A percentile compares a stretch with the other conserved stretches of the same genome.
Evolutionary conservation across 805 yeast genomes (phyloP).

Genomic region (Ogataea siamensis): DNA sequence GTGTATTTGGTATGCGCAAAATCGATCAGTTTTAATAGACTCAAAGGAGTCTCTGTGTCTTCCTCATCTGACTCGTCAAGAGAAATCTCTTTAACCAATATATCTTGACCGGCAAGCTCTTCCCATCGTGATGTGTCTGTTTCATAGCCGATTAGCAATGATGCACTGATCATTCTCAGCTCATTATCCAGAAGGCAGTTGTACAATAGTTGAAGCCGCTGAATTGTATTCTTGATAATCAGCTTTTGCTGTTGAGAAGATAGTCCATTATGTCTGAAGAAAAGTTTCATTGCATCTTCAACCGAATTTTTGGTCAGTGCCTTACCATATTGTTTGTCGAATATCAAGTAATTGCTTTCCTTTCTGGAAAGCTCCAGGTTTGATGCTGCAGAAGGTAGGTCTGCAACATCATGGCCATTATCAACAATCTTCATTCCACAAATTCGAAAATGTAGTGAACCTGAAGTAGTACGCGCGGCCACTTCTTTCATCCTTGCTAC

Average conservation of each 20-base stretch:
- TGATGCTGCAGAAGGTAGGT: no score
- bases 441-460: slow-evolving; percentile 68
- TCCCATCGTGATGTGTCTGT: slow-evolving; percentile 59
- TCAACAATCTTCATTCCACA: slow-evolving; percentile 76
- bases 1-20: slow-evolving; percentile 80
- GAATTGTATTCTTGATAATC: slow-evolving; percentile 45
- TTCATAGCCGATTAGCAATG: slow-evolving; percentile 73
- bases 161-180: slow-evolving; percentile 65
- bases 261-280: slow-evolving; percentile 41
- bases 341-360: slow-evolving; percentile 42
- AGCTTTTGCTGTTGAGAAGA: slow-evolving; percentile 33
- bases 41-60: slow-evolving; percentile 36
- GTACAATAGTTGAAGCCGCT: slow-evolving; percentile 64
- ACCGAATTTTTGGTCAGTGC: slow-evolving; percentile 44
- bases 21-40: slow-evolving; percentile 71
- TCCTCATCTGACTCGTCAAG: slow-evolving; percentile 31
- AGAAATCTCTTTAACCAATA: slow-evolving; percentile 26
- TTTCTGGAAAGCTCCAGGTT: no score
- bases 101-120: slow-evolving; percentile 39
- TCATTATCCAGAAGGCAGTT: slow-evolving; percentile 63
- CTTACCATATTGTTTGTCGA: slow-evolving; percentile 74
- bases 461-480: slow-evolving; percentile 73
- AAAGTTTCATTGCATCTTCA: slow-evolving; percentile 42
- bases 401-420: no score
- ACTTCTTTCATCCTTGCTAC: slow-evolving; percentile 59